Conservation (phyloP, 2,329 filamentous ascomycete genomes). For the Rhynchosporium graminicola region DNA sequence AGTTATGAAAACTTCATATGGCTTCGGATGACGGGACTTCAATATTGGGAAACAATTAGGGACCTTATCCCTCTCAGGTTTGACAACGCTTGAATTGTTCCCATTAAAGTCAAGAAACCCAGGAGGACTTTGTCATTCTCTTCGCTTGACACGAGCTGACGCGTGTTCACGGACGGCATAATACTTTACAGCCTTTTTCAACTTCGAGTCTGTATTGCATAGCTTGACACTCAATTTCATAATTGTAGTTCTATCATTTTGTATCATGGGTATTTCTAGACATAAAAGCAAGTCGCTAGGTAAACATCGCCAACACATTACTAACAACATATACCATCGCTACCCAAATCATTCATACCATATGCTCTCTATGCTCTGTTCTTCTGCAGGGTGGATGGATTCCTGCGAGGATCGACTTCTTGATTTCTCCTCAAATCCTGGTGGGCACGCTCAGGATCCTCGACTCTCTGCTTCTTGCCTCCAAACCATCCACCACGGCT, state of each 20-base stretch:
- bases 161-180: not conserved
- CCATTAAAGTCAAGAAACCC: too few species aligned
- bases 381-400: constrained; percentile 29
- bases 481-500: constrained; percentile 36
- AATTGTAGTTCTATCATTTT: not conserved
- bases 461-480: constrained; percentile 35
- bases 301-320: not conserved
- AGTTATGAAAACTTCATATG: too few species aligned
- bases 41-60: too few species aligned
- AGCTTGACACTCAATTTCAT: too few species aligned
- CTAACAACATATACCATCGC: constrained; percentile 5
- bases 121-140: not conserved
- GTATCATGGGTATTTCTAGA: constrained; percentile 8
- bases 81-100: too few species aligned
- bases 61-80: too few species aligned
- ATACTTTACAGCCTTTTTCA: not conserved
- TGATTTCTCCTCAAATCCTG: constrained; percentile 14
- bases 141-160: not conserved
- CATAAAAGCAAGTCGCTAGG: constrained; percentile 9
- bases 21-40: too few species aligned
- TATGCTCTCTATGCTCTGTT: constrained; percentile 23
- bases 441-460: constrained; percentile 36
- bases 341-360: not conserved
- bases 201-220: too few species aligned
- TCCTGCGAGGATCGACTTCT: constrained; percentile 19